phyloP scores from a whole-genome alignment of 2,329 filamentous ascomycete species.

The Zymoseptoria tritici region DNA sequence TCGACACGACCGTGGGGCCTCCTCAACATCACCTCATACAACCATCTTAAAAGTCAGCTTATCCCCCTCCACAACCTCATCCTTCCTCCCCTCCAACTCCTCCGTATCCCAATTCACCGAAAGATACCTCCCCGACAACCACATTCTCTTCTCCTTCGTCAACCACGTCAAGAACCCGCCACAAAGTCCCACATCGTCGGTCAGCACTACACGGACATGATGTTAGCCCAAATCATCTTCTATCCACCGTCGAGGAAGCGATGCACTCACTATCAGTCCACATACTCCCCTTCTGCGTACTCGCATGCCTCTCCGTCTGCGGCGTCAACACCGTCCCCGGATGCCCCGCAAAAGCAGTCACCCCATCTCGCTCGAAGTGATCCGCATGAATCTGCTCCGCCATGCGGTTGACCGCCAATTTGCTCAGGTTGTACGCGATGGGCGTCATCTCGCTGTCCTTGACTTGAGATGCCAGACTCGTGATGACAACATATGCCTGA shows the following conservation, averaged over 20 bases:
- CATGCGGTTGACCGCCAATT: slow-evolving; percentile 12
- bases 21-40: slow-evolving; percentile 1
- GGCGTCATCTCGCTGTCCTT: slow-evolving; percentile 6
- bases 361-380: slow-evolving; percentile 6
- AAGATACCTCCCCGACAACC: slow-evolving; percentile 35
- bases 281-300: slow-evolving; percentile 6
- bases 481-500: slow-evolving; percentile 10
- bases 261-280: slow-evolving; percentile 6
- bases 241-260: neutral
- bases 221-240: neutral
- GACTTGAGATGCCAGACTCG: slow-evolving; percentile 11
- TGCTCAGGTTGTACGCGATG: slow-evolving; percentile 10
- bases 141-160: slow-evolving; percentile 27
- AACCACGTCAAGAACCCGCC: slow-evolving; percentile 30
- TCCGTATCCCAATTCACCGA: slow-evolving; percentile 35
- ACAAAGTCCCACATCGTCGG: slow-evolving; percentile 28
- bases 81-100: slow-evolving; percentile 29
- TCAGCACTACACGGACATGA: slow-evolving; percentile 5
- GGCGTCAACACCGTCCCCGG: slow-evolving; percentile 11
- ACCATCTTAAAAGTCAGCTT: slow-evolving; percentile 29
- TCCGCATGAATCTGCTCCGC: slow-evolving; percentile 10
- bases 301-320: slow-evolving; percentile 7
- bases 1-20: too few relatives aligned
- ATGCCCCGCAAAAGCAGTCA: slow-evolving; percentile 11
- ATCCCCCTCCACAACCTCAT: slow-evolving; percentile 30